These are phyloP conservation scores for Kluyveromyces dobzhanskii DNA, from an alignment of 805 yeast genomes.

Conservation along the genomic window DNA sequence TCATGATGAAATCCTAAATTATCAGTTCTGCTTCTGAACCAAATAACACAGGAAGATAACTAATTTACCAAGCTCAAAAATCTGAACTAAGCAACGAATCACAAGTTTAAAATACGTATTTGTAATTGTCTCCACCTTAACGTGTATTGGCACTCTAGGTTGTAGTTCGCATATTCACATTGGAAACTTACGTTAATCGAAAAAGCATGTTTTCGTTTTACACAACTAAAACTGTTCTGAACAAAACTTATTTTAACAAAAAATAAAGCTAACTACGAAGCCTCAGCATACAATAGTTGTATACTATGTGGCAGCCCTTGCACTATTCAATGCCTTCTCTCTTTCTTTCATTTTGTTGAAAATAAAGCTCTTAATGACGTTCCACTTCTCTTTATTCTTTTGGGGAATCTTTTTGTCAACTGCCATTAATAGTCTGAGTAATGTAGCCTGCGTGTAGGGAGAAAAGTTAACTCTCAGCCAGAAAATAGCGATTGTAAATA, in stretches of 20 bases:
- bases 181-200: too few relatives aligned
- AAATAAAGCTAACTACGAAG: too few relatives aligned
- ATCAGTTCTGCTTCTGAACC: constrained; percentile 99
- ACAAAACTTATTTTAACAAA: too few relatives aligned
- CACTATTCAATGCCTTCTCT: constrained; percentile 9
- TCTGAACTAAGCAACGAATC: not conserved
- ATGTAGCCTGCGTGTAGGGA: constrained; percentile 31
- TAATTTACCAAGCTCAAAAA: constrained; percentile 50
- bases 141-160: too few relatives aligned
- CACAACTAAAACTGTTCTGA: too few relatives aligned
- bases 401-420: constrained; percentile 29
- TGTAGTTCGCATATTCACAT: too few relatives aligned
- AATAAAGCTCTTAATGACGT: constrained; percentile 32
- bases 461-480: constrained; percentile 62
- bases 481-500: constrained; percentile 47
- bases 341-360: constrained; percentile 34
- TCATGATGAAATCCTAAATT: constrained; percentile 26
- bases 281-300: too few relatives aligned
- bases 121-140: too few relatives aligned
- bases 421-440: constrained; percentile 23
- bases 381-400: constrained; percentile 33
- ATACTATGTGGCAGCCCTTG: too few relatives aligned
- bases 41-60: constrained; percentile 58
- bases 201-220: too few relatives aligned
- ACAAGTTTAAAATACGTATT: too few relatives aligned